These are phyloP conservation scores for Bauhinia variegata DNA, from an alignment of 306 rosid species.

Conservation along the genomic window DNA sequence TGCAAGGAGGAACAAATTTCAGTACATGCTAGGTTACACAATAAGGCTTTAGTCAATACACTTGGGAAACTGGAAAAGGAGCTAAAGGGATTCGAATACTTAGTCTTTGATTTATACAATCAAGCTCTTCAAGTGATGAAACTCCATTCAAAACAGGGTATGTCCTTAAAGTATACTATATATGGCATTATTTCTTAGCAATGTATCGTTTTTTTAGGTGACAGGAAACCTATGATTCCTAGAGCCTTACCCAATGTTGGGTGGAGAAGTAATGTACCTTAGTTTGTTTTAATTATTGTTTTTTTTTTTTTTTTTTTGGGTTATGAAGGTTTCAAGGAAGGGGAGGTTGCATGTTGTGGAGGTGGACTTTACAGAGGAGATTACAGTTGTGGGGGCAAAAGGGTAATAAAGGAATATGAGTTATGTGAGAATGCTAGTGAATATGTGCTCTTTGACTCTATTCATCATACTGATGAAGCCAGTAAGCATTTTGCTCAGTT, in stretches of 20 bases:
- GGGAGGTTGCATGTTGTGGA: slow-evolving; percentile 62
- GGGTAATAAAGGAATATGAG: slow-evolving; percentile 39
- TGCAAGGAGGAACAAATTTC: slow-evolving; percentile 1
- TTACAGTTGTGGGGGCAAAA: slow-evolving; percentile 53
- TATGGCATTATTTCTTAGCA: no score
- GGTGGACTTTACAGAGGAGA: slow-evolving; percentile 57
- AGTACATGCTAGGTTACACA: slow-evolving; percentile 24
- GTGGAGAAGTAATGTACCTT: no score
- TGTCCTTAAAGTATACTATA: background rate
- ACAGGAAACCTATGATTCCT: no score
- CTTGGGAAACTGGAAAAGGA: slow-evolving; percentile 18
- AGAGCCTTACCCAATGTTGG: no score
- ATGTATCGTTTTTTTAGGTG: no score
- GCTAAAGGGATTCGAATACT: slow-evolving; percentile 41
- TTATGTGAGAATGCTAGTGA: slow-evolving; percentile 46
- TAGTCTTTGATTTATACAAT: background rate
- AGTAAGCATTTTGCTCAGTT: slow-evolving; percentile 40
- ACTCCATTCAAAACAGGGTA: slow-evolving; percentile 45
- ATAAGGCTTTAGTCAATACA: slow-evolving; percentile 19
- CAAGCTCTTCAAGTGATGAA: background rate
- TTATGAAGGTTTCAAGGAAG: slow-evolving; percentile 53
- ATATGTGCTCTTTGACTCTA: slow-evolving; percentile 52
- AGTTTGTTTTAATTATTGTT: no score
- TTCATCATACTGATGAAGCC: slow-evolving; percentile 51
- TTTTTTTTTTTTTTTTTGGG: background rate